Base-by-base conservation (phyloP, 306 rosid species). In the Malus orientalis region DNA sequence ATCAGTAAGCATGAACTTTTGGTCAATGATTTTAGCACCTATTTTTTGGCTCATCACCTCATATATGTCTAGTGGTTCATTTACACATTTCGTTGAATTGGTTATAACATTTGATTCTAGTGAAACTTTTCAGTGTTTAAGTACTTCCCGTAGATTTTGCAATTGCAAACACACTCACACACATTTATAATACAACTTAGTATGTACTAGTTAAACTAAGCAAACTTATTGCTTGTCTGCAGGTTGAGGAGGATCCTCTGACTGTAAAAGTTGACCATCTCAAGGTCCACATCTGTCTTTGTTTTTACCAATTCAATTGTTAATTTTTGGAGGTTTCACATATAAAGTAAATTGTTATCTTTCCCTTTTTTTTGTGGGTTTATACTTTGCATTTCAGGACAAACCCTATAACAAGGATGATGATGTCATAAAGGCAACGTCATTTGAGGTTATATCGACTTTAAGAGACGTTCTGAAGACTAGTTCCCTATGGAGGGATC, bases 181-280 rank as follows among this genome's bases (percentile, higher is more conserved):
- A 25, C 38, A 38, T 20, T 2, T n/a, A 42, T 60, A 27, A 3
- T 73, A 45, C 38, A 5, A 12, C 14, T 73, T 23, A 25, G 45
- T 29, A 59, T 40, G 19, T 15, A 1, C 11, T 60, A 16, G 69
- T n/a, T 74, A 61, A 76, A 73, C 74, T 80, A 65, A 80, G 40
- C 1, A 32, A 27, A 33, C 14, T 38, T 47, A 59, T 69, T 62
- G 74, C 75, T 78, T 81, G 44, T 88, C 66, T 71, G 49, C 89
- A 96, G 99, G 97, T 85, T 67, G 89, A 85, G 15, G 97, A 92
- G 90, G 94, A 92, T 27, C 99, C 98, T 1, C 91, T 96, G 68
- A 92, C 99, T n/a, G 99, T 96, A 65, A 91, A 96, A 89, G 99
- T 96, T 67, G 99, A 96, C 85, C 99, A 96, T 88, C 97, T 93